phyloP scores from a whole-genome alignment of 2,329 filamentous ascomycete species.

The Phialemonium atrogriseum region DNA sequence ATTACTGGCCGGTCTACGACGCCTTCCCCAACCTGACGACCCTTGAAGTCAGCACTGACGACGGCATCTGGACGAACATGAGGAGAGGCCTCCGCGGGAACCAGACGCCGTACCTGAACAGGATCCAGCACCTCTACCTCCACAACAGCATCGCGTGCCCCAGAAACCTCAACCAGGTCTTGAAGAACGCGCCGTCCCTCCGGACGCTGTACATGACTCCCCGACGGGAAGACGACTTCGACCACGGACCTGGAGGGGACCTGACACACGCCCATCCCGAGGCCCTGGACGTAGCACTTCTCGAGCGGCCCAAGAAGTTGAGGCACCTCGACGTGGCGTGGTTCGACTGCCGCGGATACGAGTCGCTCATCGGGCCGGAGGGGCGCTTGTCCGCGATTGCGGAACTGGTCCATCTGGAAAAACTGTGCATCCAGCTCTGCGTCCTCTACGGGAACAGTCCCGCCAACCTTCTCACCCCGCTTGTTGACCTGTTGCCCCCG shows the following conservation, averaged over 20 bases:
- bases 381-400: constrained; percentile 15
- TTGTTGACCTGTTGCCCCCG: constrained; percentile 15
- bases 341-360: constrained; percentile 12
- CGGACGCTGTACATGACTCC: constrained; percentile 18
- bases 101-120: constrained; percentile 8
- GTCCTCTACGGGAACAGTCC: constrained; percentile 12
- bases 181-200: constrained; percentile 14
- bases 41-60: constrained; percentile 16
- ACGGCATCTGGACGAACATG: constrained; percentile 12
- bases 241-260: constrained; percentile 3
- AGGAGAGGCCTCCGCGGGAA: constrained; percentile 1
- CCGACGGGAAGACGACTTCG: constrained; percentile 7
- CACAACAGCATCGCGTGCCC: constrained; percentile 15
- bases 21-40: constrained; percentile 13
- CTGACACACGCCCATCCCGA: constrained; percentile 8
- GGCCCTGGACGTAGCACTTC: constrained; percentile 14
- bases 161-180: constrained; percentile 12
- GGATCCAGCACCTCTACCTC: constrained; percentile 15
- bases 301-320: constrained; percentile 11
- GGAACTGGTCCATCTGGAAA: constrained; percentile 10
- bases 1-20: constrained; percentile 11
- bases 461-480: constrained; percentile 5
- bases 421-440: constrained; percentile 15
- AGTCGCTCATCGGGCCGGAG: constrained; percentile 12
- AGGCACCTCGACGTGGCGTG: constrained; percentile 17